Evolutionary conservation across 306 rosid species (phyloP).

Genomic region (Vigna angularis): DNA sequence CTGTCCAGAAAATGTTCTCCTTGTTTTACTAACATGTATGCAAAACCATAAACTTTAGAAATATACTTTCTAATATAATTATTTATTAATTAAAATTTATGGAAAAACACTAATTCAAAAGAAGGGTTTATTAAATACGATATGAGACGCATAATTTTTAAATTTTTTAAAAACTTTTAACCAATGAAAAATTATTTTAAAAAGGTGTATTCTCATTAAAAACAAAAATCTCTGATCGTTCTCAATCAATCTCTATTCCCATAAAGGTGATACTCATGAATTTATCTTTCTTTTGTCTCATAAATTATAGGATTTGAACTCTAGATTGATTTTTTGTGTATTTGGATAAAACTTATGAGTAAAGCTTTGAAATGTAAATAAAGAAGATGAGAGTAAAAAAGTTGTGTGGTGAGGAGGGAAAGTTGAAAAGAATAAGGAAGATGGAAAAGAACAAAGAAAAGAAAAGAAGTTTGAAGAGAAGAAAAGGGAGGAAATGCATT

Average conservation of each 20-base stretch:
- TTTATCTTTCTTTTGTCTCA: neutral
- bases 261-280: neutral
- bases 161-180: no score
- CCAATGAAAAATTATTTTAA: no score
- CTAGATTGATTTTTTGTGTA: neutral
- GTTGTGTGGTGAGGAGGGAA: neutral
- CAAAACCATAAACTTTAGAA: no score
- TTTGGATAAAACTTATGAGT: neutral
- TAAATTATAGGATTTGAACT: slow-evolving; percentile 5
- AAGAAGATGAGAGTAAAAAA: no score
- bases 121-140: no score
- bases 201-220: neutral
- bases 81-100: no score
- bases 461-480: slow-evolving; percentile 8
- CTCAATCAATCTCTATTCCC: neutral
- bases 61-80: no score
- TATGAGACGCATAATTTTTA: no score
- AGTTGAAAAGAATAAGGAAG: neutral
- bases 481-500: slow-evolving; percentile 2
- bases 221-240: neutral
- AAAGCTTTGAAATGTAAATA: no score
- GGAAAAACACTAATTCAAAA: no score
- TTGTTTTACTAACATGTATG: neutral
- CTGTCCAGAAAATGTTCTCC: neutral
- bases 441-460: slow-evolving; percentile 17